Percentiles rank a stretch among this genome's conserved stretches.
These are phyloP conservation scores for Symbiodinium natans DNA, from an alignment of 73 alveolate species.

Conservation along the genomic window DNA sequence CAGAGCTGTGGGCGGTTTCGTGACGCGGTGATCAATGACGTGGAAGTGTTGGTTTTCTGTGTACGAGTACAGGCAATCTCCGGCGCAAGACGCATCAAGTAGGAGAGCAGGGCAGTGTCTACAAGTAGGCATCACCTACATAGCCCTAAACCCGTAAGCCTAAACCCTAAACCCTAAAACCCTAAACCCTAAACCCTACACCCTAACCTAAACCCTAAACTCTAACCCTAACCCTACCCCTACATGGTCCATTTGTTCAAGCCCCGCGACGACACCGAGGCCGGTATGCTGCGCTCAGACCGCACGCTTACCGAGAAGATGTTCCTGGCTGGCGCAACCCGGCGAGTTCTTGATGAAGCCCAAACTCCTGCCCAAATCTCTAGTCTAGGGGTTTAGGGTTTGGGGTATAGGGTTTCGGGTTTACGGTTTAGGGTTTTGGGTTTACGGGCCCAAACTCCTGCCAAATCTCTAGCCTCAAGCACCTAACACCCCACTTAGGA, in stretches of 20 bases:
- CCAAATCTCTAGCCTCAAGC: too few species aligned
- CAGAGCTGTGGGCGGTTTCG: too few species aligned
- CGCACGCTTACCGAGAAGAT: conserved; percentile 93
- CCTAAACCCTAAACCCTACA: neutral
- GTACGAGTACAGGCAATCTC: too few species aligned
- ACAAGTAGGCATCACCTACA: neutral
- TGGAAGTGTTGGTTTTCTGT: too few species aligned
- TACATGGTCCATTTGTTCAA: neutral
- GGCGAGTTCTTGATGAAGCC: neutral
- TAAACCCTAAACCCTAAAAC: neutral
- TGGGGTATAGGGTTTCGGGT: too few species aligned
- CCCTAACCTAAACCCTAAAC: neutral
- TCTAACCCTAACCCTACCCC: neutral
- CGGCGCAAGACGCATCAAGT: neutral
- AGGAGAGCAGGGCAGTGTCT: neutral
- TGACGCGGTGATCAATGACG: neutral
- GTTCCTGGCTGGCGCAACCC: conserved; percentile 58
- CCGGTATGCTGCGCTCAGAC: conserved; percentile 83
- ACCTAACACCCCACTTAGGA: too few species aligned
- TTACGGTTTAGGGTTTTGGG: too few species aligned
- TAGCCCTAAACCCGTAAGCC: neutral
- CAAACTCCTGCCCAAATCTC: too few species aligned
- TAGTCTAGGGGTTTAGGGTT: too few species aligned
- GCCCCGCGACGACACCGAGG: neutral
- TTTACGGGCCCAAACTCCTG: too few species aligned